Evolutionary conservation across 1,284 basidiomycete species (phyloP).

Genomic region (Leccinum subrobustum): DNA sequence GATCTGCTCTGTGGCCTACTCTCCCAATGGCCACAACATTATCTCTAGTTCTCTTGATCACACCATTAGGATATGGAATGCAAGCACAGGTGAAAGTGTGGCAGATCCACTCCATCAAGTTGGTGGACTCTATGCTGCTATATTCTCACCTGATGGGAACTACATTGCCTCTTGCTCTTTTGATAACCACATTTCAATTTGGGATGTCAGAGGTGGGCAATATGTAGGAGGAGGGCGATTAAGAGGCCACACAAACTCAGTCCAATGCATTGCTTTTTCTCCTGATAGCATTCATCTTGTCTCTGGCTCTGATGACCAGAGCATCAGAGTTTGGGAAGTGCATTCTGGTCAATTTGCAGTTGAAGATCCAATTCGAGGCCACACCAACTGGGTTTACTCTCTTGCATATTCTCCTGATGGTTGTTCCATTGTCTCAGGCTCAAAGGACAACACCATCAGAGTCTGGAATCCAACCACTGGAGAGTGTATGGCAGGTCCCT

Average conservation of each 20-base stretch:
- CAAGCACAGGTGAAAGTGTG: slow-evolving; percentile 8
- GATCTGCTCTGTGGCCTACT: slow-evolving; percentile 11
- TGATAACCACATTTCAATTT: background rate
- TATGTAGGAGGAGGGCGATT: background rate
- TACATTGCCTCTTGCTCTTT: slow-evolving; percentile 4
- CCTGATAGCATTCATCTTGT: slow-evolving; percentile 17
- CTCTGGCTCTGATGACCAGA: slow-evolving; percentile 12
- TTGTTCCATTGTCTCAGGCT: slow-evolving; percentile 15
- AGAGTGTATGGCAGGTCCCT: background rate
- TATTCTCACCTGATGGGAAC: slow-evolving; percentile 18
- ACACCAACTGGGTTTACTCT: slow-evolving; percentile 3
- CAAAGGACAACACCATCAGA: slow-evolving; percentile 15
- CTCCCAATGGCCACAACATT: slow-evolving; percentile 13
- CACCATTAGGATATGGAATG: slow-evolving; percentile 12
- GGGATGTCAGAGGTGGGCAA: slow-evolving; percentile 9
- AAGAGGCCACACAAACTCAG: background rate
- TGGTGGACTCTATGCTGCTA: background rate
- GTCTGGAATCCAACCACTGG: background rate
- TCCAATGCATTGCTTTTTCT: slow-evolving; percentile 14
- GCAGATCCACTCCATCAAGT: background rate
- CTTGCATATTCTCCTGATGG: slow-evolving; percentile 22
- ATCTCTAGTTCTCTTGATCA: slow-evolving; percentile 14
- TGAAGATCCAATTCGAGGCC: slow-evolving; percentile 7
- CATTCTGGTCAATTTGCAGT: slow-evolving; percentile 4
- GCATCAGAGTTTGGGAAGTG: slow-evolving; percentile 12